Percentiles rank a stretch among this genome's conserved stretches.
phyloP scores from a whole-genome alignment of 306 rosid genomes.

The Herpetospermum pedunculosum region DNA sequence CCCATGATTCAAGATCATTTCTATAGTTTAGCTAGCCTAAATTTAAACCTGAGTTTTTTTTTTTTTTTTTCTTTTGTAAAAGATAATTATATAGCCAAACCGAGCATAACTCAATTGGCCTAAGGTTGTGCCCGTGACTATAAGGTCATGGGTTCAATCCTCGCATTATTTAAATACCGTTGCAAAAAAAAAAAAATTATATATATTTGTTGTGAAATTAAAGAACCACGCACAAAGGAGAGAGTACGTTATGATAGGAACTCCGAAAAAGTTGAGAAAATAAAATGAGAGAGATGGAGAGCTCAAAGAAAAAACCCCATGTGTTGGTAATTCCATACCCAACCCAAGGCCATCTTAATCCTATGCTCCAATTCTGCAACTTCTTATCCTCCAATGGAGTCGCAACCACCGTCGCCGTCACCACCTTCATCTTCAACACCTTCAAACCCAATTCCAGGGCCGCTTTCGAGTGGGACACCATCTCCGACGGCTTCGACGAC shows the following conservation, averaged over 20 bases:
- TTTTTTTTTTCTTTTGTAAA: too few species aligned
- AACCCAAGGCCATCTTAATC: slow-evolving; percentile 56
- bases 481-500: slow-evolving; percentile 55
- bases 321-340: slow-evolving; percentile 42
- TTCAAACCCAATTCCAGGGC: slow-evolving; percentile 17
- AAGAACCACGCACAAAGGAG: neutral
- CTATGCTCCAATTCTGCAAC: slow-evolving; percentile 42
- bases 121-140: too few species aligned
- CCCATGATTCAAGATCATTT: too few species aligned
- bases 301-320: slow-evolving; percentile 8
- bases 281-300: slow-evolving; percentile 2
- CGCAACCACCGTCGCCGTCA: slow-evolving; percentile 30
- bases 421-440: slow-evolving; percentile 37
- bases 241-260: neutral
- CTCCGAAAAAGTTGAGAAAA: neutral
- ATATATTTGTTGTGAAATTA: too few species aligned
- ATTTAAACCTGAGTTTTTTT: too few species aligned
- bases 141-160: too few species aligned
- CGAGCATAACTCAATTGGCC: too few species aligned
- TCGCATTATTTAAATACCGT: too few species aligned
- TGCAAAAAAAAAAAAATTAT: too few species aligned
- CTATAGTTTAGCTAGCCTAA: too few species aligned
- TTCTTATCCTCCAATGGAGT: slow-evolving; percentile 25
- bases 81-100: too few species aligned
- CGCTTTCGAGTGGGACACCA: slow-evolving; percentile 32